A percentile compares a stretch with the other conserved stretches of the same genome.
phyloP scores from a whole-genome alignment of 441 rosid genomes.

The Arabidopsis lyrata region DNA sequence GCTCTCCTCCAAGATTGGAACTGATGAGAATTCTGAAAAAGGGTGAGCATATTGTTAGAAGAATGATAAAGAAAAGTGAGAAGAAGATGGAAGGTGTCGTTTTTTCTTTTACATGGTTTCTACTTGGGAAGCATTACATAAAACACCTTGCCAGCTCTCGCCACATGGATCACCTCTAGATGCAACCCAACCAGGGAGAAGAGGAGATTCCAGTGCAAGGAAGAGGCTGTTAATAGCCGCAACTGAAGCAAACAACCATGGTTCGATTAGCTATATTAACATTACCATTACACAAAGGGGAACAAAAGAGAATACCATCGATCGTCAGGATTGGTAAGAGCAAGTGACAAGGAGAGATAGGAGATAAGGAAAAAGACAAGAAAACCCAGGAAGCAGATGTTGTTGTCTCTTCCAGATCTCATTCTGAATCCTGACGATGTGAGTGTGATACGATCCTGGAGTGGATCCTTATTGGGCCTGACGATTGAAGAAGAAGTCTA shows the following conservation, averaged over 20 bases:
- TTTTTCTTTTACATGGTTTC: slow-evolving; percentile 6
- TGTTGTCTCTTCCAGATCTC: slow-evolving; percentile 1
- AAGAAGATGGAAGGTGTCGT: neutral
- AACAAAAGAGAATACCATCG: neutral
- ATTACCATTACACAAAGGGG: neutral
- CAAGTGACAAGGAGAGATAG: neutral
- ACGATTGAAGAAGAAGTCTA: too few relatives aligned
- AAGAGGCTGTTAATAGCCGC: slow-evolving; percentile 9
- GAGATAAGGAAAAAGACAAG: neutral
- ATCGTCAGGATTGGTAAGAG: slow-evolving; percentile 13
- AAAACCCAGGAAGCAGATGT: neutral
- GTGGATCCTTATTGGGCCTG: too few relatives aligned
- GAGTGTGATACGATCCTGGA: too few relatives aligned
- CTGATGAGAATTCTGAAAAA: neutral
- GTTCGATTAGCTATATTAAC: neutral
- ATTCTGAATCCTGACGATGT: neutral
- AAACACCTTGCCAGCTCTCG: slow-evolving; percentile 16
- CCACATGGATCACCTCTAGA: slow-evolving; percentile 15
- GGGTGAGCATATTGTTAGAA: neutral
- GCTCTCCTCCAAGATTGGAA: slow-evolving; percentile 8
- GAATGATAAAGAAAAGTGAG: neutral
- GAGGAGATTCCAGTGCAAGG: slow-evolving; percentile 6
- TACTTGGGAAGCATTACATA: slow-evolving; percentile 12
- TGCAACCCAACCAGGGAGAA: slow-evolving; percentile 8
- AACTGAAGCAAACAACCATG: neutral